Base-by-base conservation (phyloP, 345 rosid species). In the Barbarea vulgaris region DNA sequence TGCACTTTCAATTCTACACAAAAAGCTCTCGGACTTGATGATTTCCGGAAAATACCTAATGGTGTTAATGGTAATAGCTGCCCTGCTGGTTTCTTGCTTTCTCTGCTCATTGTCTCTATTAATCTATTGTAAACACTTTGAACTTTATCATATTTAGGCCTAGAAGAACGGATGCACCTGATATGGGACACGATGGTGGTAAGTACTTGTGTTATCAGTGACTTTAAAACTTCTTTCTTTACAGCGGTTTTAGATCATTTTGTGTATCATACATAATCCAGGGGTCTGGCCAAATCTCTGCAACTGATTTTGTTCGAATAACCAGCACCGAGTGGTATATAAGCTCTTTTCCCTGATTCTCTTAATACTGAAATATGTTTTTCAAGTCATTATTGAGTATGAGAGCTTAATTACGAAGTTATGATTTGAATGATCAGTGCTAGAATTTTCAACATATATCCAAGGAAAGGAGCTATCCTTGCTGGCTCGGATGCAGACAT, bases 141-240 rank as follows among this genome's bases (percentile, higher is more conserved):
- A 4, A 69, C 28, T 54, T 65, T 33, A n/a, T 56, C 37, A 51
- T 78, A 4, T 64, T 30, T 57, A 93, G 97, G 98, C 68, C 83
- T 95, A 65, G 99, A 95, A 79, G 99, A 95, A 84, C 90, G 99
- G 84, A 95, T 95, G 98, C 99, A 95, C 80, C 83, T 95, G 72
- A 81, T 89, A 63, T 95, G 98, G 98, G 94, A 92, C 77, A 85
- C 89, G 0, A 85, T 95, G 97, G 99, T 95, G 97, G 97, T 95
- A 85, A 81, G 98, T 68, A 64, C 24, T 62, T 54, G 1, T 57
- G 30, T n/a, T n/a, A 13, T 28, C 71, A 31, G 14, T n/a, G 11
- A 46, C 51, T 10, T 53, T 17, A 12, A 58, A 36, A 25, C 58
- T 65, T 75, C 8, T 18, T 21, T 51, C 63, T 24, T 28, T 34